Percentiles rank a stretch among this genome's conserved stretches.
phyloP scores from a whole-genome alignment of 768 basidiomycete genomes.

The Boletus sp. region DNA sequence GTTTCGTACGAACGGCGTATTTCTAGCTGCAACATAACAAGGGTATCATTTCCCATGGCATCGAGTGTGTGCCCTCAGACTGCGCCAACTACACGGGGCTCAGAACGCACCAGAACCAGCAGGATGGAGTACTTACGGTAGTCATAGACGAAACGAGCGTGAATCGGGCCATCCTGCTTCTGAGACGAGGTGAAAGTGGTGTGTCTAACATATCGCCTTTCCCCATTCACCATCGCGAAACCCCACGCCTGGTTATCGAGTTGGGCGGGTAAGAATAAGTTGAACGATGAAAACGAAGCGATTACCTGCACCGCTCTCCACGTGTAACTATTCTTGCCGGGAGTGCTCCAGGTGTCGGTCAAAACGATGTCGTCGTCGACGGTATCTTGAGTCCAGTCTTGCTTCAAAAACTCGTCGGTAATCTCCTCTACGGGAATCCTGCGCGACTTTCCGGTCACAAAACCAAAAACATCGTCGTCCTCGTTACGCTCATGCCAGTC shows the following conservation, averaged over 20 bases:
- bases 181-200: conserved; percentile 61
- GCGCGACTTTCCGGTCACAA: conserved; percentile 51
- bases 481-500: conserved; percentile 51
- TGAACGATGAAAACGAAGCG: conserved; percentile 3
- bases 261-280: not conserved
- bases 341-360: conserved; percentile 52
- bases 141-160: conserved; percentile 60
- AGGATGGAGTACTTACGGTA: conserved; percentile 47
- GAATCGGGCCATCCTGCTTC: conserved; percentile 48
- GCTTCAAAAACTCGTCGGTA: conserved; percentile 39
- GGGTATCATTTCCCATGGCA: not conserved
- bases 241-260: conserved; percentile 50
- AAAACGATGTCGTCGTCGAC: conserved; percentile 34
- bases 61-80: conserved; percentile 4
- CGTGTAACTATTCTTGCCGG: conserved; percentile 50
- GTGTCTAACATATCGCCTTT: conserved; percentile 58
- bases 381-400: conserved; percentile 43
- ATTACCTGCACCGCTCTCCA: conserved; percentile 67
- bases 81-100: conserved; percentile 17
- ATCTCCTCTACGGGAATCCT: conserved; percentile 48
- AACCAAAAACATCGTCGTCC: conserved; percentile 62
- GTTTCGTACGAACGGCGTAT: not conserved
- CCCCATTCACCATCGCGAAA: conserved; percentile 53
- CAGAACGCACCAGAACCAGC: conserved; percentile 5
- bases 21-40: not conserved